phyloP scores from a whole-genome alignment of 75 land plant genomes.

The Azolla pinnata region DNA sequence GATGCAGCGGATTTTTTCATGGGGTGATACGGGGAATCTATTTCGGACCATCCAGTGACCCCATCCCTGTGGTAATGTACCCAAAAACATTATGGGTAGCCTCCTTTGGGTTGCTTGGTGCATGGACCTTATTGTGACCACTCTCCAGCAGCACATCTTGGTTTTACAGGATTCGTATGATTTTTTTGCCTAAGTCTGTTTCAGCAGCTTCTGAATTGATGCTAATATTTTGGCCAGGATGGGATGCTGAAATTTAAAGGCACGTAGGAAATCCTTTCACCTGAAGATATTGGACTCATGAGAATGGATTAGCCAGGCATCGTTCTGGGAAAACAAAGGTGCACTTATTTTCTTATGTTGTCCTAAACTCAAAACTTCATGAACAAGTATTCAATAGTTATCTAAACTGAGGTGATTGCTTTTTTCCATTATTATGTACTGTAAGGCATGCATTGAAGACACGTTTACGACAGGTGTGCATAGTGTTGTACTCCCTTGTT shows the following conservation, averaged over 20 bases:
- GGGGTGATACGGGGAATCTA: too few species aligned
- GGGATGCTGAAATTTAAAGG: constrained; percentile 90
- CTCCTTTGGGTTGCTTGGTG: too few species aligned
- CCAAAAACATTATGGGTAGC: too few species aligned
- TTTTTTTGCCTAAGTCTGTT: background rate
- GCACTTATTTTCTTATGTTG: background rate
- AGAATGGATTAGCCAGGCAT: constrained; percentile 72
- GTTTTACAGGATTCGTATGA: too few species aligned
- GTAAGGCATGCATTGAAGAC: constrained; percentile 85
- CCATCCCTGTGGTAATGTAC: too few species aligned
- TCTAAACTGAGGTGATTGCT: background rate
- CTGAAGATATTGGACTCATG: constrained; percentile 77
- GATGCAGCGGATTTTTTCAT: too few species aligned
- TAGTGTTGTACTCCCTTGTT: background rate
- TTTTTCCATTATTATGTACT: constrained; percentile 21
- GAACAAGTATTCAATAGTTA: background rate
- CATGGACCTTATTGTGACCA: too few species aligned
- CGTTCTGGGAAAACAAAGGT: constrained; percentile 90
- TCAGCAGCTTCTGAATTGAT: background rate
- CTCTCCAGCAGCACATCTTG: too few species aligned
- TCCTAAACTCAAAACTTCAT: background rate
- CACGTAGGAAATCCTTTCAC: constrained; percentile 83
- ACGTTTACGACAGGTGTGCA: constrained; percentile 46
- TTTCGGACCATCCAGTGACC: too few species aligned
- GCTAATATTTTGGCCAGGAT: constrained; percentile 35